A percentile compares a stretch with the other conserved stretches of the same genome.
Conservation (phyloP, 345 rosid genomes). For the Camelina hispida region DNA sequence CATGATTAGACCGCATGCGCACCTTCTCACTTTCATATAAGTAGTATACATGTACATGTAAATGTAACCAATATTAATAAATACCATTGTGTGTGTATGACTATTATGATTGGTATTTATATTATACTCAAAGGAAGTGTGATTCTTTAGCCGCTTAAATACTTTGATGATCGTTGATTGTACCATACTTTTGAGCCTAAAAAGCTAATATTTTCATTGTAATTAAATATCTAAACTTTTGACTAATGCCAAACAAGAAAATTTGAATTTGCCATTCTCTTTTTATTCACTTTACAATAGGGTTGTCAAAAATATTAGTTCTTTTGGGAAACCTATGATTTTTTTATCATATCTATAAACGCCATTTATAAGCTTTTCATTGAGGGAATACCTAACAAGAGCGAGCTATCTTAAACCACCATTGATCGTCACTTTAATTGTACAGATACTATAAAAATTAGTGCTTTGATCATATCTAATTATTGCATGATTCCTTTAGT, state of each 20-base stretch:
- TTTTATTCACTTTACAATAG: slow-evolving; percentile 44
- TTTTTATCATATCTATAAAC: slow-evolving; percentile 40
- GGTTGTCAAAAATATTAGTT: slow-evolving; percentile 26
- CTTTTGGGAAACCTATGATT: slow-evolving; percentile 29
- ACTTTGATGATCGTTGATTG: slow-evolving; percentile 32
- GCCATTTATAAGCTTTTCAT: slow-evolving; percentile 49
- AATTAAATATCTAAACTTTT: slow-evolving; percentile 45
- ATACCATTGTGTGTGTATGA: no score
- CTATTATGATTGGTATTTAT: no score
- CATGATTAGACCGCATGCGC: slow-evolving; percentile 41
- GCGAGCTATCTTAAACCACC: slow-evolving; percentile 47
- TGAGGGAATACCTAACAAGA: slow-evolving; percentile 50
- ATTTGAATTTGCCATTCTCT: slow-evolving; percentile 36
- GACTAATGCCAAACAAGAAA: slow-evolving; percentile 49
- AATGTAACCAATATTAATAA: background rate
- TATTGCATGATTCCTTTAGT: slow-evolving; percentile 47
- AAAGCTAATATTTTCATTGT: slow-evolving; percentile 29
- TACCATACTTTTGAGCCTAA: slow-evolving; percentile 31
- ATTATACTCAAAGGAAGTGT: slow-evolving; percentile 33
- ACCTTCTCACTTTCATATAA: slow-evolving; percentile 35
- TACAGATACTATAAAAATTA: slow-evolving; percentile 36
- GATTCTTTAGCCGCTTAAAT: slow-evolving; percentile 46
- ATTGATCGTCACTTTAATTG: slow-evolving; percentile 30
- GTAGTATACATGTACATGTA: background rate
- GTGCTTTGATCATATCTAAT: slow-evolving; percentile 47